These are phyloP conservation scores for Alternaria burnsii DNA, from an alignment of 2,329 filamentous ascomycete species.

Conservation along the genomic window DNA sequence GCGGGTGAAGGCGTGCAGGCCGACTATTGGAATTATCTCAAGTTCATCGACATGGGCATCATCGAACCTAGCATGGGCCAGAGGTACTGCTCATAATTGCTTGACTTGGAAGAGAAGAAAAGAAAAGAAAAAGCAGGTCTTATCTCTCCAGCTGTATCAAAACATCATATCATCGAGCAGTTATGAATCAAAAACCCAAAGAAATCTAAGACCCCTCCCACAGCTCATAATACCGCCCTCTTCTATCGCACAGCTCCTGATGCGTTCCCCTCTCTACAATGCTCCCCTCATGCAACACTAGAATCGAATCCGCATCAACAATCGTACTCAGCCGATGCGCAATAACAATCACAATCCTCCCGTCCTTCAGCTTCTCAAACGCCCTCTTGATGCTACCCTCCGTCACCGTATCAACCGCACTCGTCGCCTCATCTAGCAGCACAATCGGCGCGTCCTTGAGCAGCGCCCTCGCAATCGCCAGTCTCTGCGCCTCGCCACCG, in stretches of 20 bases:
- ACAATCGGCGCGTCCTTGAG: conserved; percentile 83
- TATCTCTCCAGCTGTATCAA: neutral
- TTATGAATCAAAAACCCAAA: neutral
- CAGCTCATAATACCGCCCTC: neutral
- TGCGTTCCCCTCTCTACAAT: conserved; percentile 22
- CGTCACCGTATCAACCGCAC: conserved; percentile 77
- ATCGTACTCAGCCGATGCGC: too few relatives aligned
- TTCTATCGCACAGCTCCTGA: conserved; percentile 3
- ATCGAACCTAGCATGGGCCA: neutral
- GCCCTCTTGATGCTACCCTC: conserved; percentile 72
- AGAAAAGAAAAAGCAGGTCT: neutral
- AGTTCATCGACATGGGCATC: neutral
- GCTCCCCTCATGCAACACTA: conserved; percentile 16
- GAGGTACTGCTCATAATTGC: neutral
- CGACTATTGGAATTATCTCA: neutral
- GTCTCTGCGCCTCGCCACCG: conserved; percentile 71
- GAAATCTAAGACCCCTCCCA: neutral
- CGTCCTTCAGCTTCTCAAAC: conserved; percentile 62
- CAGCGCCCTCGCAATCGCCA: conserved; percentile 76
- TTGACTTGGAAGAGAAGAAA: neutral
- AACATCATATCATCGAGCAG: too few relatives aligned
- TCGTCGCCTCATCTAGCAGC: conserved; percentile 86
- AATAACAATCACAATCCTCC: conserved; percentile 68
- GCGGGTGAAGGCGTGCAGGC: neutral
- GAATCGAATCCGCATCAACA: conserved; percentile 53